A percentile compares a stretch with the other conserved stretches of the same genome.
phyloP scores from a whole-genome alignment of 495 filamentous ascomycete genomes.

The Penicillium psychrofluorescens region DNA sequence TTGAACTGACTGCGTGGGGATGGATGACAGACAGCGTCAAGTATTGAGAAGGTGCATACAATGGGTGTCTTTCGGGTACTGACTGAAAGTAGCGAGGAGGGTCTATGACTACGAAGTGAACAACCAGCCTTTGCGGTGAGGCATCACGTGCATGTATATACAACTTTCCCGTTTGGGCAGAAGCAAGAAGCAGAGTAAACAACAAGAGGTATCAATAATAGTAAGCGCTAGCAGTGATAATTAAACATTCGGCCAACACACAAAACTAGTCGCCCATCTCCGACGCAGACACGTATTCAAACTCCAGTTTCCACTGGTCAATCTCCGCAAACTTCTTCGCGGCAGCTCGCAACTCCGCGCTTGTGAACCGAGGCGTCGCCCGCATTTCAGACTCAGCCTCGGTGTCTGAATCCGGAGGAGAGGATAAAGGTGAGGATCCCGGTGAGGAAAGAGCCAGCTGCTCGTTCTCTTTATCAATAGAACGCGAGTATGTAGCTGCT shows the following conservation, averaged over 20 bases:
- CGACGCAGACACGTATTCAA: constrained; percentile 48
- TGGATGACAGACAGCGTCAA: too few species aligned
- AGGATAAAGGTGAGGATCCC: constrained; percentile 34
- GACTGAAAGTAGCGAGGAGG: too few species aligned
- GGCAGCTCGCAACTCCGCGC: constrained; percentile 31
- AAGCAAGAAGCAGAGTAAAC: too few species aligned
- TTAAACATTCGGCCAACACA: constrained; percentile 9
- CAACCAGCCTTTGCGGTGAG: too few species aligned
- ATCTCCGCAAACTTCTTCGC: constrained; percentile 58
- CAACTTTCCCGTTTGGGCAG: too few species aligned
- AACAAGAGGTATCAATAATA: too few species aligned
- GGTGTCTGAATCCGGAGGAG: constrained; percentile 27
- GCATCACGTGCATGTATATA: too few species aligned
- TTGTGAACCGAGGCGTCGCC: constrained; percentile 14
- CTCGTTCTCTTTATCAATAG: constrained; percentile 28
- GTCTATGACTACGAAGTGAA: too few species aligned
- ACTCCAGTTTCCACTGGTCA: constrained; percentile 67
- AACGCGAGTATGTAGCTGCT: constrained; percentile 5
- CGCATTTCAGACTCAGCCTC: constrained; percentile 12
- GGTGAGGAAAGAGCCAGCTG: constrained; percentile 20
- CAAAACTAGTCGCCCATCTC: constrained; percentile 14
- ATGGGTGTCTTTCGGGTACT: too few species aligned
- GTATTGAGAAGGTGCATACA: too few species aligned
- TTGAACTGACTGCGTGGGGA: too few species aligned
- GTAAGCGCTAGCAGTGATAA: too few species aligned